These are phyloP conservation scores for Fusarium sublunatum DNA, from an alignment of 2,329 filamentous ascomycete genomes.

Conservation along the genomic window DNA sequence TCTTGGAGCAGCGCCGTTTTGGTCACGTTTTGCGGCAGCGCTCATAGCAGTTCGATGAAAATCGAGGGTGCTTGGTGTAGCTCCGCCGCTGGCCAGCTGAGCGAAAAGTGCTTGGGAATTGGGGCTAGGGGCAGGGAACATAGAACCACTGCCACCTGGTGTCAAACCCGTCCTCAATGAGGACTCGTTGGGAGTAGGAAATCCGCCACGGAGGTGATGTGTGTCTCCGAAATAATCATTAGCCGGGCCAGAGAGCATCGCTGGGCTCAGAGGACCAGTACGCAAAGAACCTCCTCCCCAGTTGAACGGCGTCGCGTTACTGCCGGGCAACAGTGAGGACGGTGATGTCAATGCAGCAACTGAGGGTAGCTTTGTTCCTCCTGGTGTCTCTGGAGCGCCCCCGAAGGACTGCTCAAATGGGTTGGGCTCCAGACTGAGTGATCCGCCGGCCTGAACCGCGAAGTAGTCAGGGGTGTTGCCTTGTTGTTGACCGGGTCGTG, in stretches of 20 bases:
- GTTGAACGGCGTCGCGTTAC: slow-evolving; percentile 77
- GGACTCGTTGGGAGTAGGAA: slow-evolving; percentile 96
- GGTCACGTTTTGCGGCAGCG: slow-evolving; percentile 73
- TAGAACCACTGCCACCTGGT: slow-evolving; percentile 93
- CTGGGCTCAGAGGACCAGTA: slow-evolving; percentile 92
- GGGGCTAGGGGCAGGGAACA: slow-evolving; percentile 93
- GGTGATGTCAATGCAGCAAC: slow-evolving; percentile 93
- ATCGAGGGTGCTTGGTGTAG: slow-evolving; percentile 90
- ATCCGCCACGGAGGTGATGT: slow-evolving; percentile 81
- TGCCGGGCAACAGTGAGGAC: slow-evolving; percentile 79
- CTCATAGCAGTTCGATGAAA: slow-evolving; percentile 94
- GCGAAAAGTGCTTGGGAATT: slow-evolving; percentile 87
- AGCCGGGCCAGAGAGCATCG: slow-evolving; percentile 90
- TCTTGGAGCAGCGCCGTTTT: slow-evolving; percentile 52
- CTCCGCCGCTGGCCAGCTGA: slow-evolving; percentile 80
- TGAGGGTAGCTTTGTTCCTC: slow-evolving; percentile 84
- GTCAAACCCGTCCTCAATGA: slow-evolving; percentile 91
- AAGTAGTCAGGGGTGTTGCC: slow-evolving; percentile 75
- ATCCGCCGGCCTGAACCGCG: slow-evolving; percentile 64
- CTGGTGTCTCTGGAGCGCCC: slow-evolving; percentile 79
- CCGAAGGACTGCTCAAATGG: slow-evolving; percentile 97
- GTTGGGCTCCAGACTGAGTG: slow-evolving; percentile 85
- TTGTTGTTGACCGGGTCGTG: slow-evolving; percentile 67
- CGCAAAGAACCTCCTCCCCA: slow-evolving; percentile 88
- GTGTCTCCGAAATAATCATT: slow-evolving; percentile 91